These are phyloP conservation scores for Acer saccharum DNA, from an alignment of 345 rosid species.

Conservation along the genomic window DNA sequence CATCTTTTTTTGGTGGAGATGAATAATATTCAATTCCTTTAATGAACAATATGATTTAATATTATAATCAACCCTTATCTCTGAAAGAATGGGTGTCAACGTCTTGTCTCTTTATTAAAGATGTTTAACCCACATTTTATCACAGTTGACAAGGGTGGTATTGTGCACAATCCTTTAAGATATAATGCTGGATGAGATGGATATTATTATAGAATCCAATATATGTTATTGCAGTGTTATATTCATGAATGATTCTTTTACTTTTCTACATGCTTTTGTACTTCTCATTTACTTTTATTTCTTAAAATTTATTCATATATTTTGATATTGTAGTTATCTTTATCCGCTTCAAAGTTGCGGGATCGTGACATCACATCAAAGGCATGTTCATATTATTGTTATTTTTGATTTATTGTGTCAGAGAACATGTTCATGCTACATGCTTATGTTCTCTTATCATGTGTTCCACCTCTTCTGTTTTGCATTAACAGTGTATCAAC, in stretches of 20 bases:
- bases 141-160: background rate
- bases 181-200: background rate
- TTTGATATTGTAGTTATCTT: conserved; percentile 54
- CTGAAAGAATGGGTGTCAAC: background rate
- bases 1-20: background rate
- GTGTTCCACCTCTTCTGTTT: background rate
- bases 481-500: background rate
- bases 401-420: background rate
- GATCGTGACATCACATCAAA: conserved; percentile 81
- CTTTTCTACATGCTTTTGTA: background rate
- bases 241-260: background rate
- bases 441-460: background rate
- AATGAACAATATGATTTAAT: background rate
- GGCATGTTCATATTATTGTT: conserved; percentile 36
- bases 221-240: background rate
- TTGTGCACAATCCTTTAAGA: background rate
- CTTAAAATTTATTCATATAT: background rate
- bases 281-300: background rate
- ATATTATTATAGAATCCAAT: too few relatives aligned
- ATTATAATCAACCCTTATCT: background rate
- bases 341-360: conserved; percentile 68
- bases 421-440: background rate
- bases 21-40: too few relatives aligned
- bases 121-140: background rate
- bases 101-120: background rate